Evolutionary conservation across 768 basidiomycete species (phyloP).

Genomic region (Rubroboletus pulcherrimus): DNA sequence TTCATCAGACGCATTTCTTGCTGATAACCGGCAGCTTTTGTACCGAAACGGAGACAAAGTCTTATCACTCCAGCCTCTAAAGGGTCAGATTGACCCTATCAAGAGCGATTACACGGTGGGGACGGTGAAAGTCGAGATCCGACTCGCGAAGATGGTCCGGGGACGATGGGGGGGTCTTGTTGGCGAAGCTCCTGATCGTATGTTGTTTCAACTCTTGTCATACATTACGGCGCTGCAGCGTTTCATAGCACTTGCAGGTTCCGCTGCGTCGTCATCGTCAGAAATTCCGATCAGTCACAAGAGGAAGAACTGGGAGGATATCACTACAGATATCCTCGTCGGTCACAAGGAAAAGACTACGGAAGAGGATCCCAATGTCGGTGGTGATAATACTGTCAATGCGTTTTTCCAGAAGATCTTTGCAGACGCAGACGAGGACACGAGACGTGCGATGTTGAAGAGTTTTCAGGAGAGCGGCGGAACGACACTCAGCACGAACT

Average conservation of each 20-base stretch:
- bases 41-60: constrained; percentile 68
- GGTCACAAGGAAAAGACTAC: constrained; percentile 65
- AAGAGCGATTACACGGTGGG: constrained; percentile 65
- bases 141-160: constrained; percentile 59
- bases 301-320: constrained; percentile 87
- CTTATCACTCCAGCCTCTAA: constrained; percentile 75
- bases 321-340: constrained; percentile 64
- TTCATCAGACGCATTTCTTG: neutral
- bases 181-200: constrained; percentile 75
- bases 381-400: constrained; percentile 85
- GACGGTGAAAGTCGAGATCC: constrained; percentile 86
- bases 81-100: constrained; percentile 70
- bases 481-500: constrained; percentile 93
- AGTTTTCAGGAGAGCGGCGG: constrained; percentile 94
- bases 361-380: constrained; percentile 83
- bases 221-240: neutral
- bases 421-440: constrained; percentile 86
- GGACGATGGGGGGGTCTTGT: constrained; percentile 76
- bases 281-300: constrained; percentile 35
- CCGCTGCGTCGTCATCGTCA: constrained; percentile 33
- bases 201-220: constrained; percentile 25
- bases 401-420: constrained; percentile 90
- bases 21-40: constrained; percentile 12
- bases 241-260: constrained; percentile 15
- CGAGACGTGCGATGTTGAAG: constrained; percentile 95